Conservation (phyloP, 805 yeast genomes). For the Yarrowia alimentaria region DNA sequence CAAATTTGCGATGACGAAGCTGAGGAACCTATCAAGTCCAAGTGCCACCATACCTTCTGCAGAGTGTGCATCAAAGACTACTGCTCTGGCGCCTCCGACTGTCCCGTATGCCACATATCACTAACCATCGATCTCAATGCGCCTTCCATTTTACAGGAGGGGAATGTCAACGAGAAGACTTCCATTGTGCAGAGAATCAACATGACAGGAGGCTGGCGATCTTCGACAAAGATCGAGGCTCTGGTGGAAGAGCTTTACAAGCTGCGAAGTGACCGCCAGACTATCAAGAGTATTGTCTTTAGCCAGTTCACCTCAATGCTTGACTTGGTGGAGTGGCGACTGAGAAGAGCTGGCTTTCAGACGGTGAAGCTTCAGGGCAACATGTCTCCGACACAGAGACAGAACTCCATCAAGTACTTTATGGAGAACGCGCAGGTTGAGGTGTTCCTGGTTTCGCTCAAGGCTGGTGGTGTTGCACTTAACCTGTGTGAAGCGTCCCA, state of each 20-base stretch:
- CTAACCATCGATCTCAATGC: slow-evolving; percentile 85
- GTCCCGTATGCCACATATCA: slow-evolving; percentile 96
- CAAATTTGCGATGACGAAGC: slow-evolving; percentile 97
- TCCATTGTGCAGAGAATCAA: slow-evolving; percentile 84
- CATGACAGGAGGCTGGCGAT: slow-evolving; percentile 81
- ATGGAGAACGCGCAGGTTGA: slow-evolving; percentile 92
- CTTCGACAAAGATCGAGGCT: slow-evolving; percentile 96
- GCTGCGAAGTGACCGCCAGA: slow-evolving; percentile 77
- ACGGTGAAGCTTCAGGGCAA: slow-evolving; percentile 94
- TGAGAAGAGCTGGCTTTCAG: slow-evolving; percentile 90
- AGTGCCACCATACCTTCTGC: slow-evolving; percentile 92
- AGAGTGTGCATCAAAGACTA: slow-evolving; percentile 90
- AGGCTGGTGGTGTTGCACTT: slow-evolving; percentile 98
- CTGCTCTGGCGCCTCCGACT: slow-evolving; percentile 70
- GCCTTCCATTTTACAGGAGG: slow-evolving; percentile 68
- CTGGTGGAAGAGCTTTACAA: slow-evolving; percentile 88
- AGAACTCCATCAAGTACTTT: slow-evolving; percentile 82
- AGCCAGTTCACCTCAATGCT: slow-evolving; percentile 97
- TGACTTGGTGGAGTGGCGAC: slow-evolving; percentile 93
- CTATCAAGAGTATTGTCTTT: slow-evolving; percentile 93
- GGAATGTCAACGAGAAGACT: slow-evolving; percentile 50
- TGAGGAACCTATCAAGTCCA: slow-evolving; percentile 92
- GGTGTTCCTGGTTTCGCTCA: slow-evolving; percentile 88
- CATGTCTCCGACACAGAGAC: slow-evolving; percentile 95
- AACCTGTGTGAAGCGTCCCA: slow-evolving; percentile 96